Base-by-base conservation (phyloP, 2,329 filamentous ascomycete species). In the Periconia macrospinosa region DNA sequence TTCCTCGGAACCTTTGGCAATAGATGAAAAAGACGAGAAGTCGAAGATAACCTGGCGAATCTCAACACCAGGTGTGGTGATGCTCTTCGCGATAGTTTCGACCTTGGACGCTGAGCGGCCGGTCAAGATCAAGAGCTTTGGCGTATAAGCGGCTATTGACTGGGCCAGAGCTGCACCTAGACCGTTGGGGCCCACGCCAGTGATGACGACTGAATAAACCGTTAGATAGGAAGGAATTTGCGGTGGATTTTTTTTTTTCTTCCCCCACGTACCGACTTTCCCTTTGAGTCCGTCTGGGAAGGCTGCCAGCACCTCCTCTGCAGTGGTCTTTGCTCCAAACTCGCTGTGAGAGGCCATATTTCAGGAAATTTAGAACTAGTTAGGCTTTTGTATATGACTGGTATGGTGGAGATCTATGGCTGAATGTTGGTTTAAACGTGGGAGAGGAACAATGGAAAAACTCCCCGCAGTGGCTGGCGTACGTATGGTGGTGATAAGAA, bases 291-390 rank as follows among this genome's bases (percentile, higher is more conserved):
- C 23, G 2, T 47, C 23, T 37, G 45, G n/a, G 30, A 47, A 20
- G 18, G 30, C 17, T 41, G 6, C 33, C 17, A 48, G 27, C 2
- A 48, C 46, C 7, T 48, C 46, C 1, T 17, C 10, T 13, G 46
- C 46, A 23, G 41, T 30, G 14, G 46, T 41, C 30, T 48, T 48
- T 6, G 46, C 30, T 41, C 33, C 46, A 41, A 48, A 48, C 46
- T 41, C 46, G 33, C 33, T 48, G 14, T 48, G 46, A 19, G 46
- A 48, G 46, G 46, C 19, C 46, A 48, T 48, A 11, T n/a, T 37
- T 6, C 11, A 37, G 11, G 11, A 27, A 27, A 5, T 8, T 27
- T n/a, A n/a, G n/a, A n/a, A n/a, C n/a, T n/a, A n/a, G n/a, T n/a
- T n/a, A n/a, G 23, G 3, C 23, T 27, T 27, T 27, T 3, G 23